A percentile compares a stretch with the other conserved stretches of the same genome.
Evolutionary conservation across 208 protist species (phyloP).

Genomic region (Lotmaria passim): DNA sequence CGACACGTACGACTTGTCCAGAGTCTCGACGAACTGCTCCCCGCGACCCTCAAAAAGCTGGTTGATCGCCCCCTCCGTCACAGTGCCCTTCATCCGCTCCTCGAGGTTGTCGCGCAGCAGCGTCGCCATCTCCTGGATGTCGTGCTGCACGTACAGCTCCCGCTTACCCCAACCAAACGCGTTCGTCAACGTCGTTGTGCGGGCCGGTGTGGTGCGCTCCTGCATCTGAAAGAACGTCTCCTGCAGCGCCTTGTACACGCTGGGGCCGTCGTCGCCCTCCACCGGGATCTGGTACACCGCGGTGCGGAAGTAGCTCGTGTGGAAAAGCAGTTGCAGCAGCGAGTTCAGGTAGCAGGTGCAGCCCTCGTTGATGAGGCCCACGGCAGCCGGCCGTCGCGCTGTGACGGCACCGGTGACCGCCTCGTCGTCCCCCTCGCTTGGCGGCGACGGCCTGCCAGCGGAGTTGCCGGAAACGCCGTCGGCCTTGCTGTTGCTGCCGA

Average conservation of each 20-base stretch:
- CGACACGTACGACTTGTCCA: conserved; percentile 79
- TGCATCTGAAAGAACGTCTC: conserved; percentile 90
- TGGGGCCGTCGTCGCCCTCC: conserved; percentile 39
- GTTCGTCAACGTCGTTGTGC: conserved; percentile 82
- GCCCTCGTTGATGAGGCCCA: conserved; percentile 90
- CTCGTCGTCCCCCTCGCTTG: neutral
- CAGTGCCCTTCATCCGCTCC: conserved; percentile 90
- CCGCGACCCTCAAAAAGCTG: conserved; percentile 84
- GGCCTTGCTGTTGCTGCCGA: neutral
- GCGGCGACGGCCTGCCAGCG: neutral
- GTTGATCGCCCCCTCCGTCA: conserved; percentile 82
- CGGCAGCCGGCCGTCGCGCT: conserved; percentile 16
- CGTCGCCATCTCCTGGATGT: conserved; percentile 91
- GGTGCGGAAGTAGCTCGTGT: conserved; percentile 85
- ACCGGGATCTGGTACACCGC: conserved; percentile 83
- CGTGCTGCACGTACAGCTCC: conserved; percentile 89
- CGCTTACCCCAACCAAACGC: conserved; percentile 90
- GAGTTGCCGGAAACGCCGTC: neutral
- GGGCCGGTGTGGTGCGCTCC: conserved; percentile 59
- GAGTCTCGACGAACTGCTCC: conserved; percentile 85
- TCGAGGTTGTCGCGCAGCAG: conserved; percentile 89
- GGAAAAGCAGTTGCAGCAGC: conserved; percentile 88
- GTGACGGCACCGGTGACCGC: neutral
- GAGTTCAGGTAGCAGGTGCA: conserved; percentile 94
- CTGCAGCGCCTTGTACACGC: conserved; percentile 75